Conservation (phyloP, 2,329 filamentous ascomycete species). For the Cladorrhinum sp. region DNA sequence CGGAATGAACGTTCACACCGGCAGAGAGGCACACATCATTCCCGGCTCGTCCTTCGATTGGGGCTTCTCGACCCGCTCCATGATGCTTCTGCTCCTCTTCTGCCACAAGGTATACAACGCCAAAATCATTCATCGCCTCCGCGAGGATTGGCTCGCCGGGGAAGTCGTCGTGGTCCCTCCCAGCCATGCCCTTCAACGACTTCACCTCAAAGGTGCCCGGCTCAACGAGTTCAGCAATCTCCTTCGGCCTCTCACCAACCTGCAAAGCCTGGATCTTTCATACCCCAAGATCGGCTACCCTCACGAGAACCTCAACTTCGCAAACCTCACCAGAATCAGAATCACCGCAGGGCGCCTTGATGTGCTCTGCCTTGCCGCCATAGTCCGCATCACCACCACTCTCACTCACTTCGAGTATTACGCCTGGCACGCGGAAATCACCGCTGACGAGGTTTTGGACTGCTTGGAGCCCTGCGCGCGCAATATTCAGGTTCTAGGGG, state of each 20-base stretch:
- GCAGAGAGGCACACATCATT: too few relatives aligned
- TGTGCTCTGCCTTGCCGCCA: not conserved
- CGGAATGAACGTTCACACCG: too few relatives aligned
- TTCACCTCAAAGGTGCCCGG: too few relatives aligned
- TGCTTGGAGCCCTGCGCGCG: not conserved
- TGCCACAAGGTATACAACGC: too few relatives aligned
- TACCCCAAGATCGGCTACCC: not conserved
- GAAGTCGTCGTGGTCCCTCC: not conserved
- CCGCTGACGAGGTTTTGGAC: not conserved
- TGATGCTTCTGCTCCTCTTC: too few relatives aligned
- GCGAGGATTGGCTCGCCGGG: too few relatives aligned
- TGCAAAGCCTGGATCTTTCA: not conserved
- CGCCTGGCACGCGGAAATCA: not conserved
- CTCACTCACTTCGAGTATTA: not conserved
- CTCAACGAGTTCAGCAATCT: not conserved
- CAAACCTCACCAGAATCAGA: not conserved
- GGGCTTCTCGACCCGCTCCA: too few relatives aligned
- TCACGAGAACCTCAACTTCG: not conserved
- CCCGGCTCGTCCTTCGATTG: too few relatives aligned
- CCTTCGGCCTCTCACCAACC: not conserved
- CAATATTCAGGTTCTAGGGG: not conserved
- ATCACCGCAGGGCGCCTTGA: not conserved
- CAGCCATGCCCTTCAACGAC: not conserved
- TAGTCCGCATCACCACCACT: not conserved
- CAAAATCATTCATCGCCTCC: too few relatives aligned